Percentiles rank a stretch among this genome's conserved stretches.
These are phyloP conservation scores for Chlamydomonas sp. DNA, from an alignment of 139 green algal species.

Conservation along the genomic window DNA sequence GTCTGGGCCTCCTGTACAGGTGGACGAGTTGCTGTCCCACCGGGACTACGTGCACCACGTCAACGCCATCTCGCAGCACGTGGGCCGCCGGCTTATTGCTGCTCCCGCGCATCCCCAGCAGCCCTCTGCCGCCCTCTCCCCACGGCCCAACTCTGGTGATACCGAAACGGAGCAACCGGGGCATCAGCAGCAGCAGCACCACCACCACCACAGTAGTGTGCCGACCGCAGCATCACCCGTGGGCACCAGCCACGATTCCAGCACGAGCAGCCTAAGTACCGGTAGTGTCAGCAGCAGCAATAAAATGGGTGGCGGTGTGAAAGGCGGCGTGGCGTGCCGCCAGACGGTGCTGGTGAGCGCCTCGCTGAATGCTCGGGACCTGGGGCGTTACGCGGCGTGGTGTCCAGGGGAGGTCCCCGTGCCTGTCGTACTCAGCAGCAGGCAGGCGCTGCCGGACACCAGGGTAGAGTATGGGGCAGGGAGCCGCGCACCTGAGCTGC, in stretches of 20 bases:
- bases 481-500: too few relatives aligned
- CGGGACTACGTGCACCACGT: conserved; percentile 79
- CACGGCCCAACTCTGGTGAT: neutral
- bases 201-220: neutral
- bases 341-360: conserved; percentile 85
- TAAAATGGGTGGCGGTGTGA: neutral
- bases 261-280: neutral
- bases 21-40: conserved; percentile 83
- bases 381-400: conserved; percentile 59
- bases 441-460: conserved; percentile 9
- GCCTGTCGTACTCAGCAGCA: neutral
- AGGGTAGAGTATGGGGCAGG: too few relatives aligned
- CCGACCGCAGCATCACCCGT: neutral
- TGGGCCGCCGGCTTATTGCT: neutral
- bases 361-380: conserved; percentile 70
- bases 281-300: neutral
- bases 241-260: neutral
- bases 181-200: neutral
- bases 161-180: neutral
- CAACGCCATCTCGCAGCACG: conserved; percentile 70
- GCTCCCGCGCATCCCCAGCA: neutral
- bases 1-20: conserved; percentile 31
- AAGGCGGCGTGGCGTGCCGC: conserved; percentile 4
- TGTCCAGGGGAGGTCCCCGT: conserved; percentile 42
- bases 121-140: neutral